phyloP scores from a whole-genome alignment of 441 rosid species.

The Eutrema salsugineum region DNA sequence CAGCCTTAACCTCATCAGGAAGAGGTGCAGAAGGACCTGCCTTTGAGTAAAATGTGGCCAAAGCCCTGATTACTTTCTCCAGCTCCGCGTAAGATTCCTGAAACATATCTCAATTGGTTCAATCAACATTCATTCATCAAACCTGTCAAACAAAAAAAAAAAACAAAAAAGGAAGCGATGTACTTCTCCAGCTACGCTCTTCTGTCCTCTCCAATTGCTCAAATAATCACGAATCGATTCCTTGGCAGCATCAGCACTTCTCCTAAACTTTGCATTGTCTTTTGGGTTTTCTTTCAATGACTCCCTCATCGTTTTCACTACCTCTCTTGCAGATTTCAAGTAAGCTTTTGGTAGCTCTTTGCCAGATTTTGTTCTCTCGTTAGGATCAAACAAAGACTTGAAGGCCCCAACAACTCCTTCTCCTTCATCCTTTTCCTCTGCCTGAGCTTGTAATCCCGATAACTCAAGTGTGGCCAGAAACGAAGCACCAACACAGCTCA shows the following conservation, averaged over 20 bases:
- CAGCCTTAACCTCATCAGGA: slow-evolving; percentile 62
- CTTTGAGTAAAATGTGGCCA: slow-evolving; percentile 75
- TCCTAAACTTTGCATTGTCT: slow-evolving; percentile 61
- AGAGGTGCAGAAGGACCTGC: slow-evolving; percentile 91
- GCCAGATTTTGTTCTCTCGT: slow-evolving; percentile 69
- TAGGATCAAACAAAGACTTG: slow-evolving; percentile 68
- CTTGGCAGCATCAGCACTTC: slow-evolving; percentile 86
- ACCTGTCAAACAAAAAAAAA: not conserved
- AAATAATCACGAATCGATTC: slow-evolving; percentile 79
- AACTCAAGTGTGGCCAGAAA: slow-evolving; percentile 32
- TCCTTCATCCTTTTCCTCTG: slow-evolving; percentile 41
- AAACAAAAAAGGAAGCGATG: not conserved
- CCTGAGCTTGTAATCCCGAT: slow-evolving; percentile 38
- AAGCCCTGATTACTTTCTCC: slow-evolving; percentile 67
- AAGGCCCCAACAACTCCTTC: slow-evolving; percentile 63
- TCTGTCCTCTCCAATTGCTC: slow-evolving; percentile 74
- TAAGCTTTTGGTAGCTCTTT: slow-evolving; percentile 81
- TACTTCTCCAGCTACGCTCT: slow-evolving; percentile 52
- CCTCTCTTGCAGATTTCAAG: slow-evolving; percentile 80
- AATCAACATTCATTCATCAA: not conserved
- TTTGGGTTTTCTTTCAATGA: slow-evolving; percentile 74
- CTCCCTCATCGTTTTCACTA: slow-evolving; percentile 70
- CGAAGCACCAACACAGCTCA: slow-evolving; percentile 30
- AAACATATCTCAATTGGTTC: not conserved
- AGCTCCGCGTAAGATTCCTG: slow-evolving; percentile 75